phyloP scores from a whole-genome alignment of 2,329 filamentous ascomycete species.

The Alternaria conjuncta region DNA sequence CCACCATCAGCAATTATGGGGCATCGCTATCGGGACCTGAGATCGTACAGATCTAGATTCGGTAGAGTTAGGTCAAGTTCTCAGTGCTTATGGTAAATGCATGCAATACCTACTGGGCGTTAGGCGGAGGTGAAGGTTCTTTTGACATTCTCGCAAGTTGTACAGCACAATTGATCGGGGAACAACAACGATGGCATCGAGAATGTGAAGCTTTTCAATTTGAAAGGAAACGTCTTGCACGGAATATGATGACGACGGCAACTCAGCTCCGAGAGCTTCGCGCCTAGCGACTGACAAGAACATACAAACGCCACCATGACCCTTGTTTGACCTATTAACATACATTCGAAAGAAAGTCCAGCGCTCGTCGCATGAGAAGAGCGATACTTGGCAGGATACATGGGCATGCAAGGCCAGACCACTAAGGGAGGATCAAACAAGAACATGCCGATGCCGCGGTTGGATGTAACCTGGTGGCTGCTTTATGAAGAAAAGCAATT shows the following conservation, averaged over 20 bases:
- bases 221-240: background rate
- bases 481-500: background rate
- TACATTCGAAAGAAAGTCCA: background rate
- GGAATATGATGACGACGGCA: background rate
- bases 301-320: background rate
- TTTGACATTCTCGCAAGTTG: background rate
- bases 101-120: background rate
- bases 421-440: background rate
- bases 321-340: background rate
- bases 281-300: background rate
- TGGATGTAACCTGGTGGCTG: background rate
- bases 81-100: background rate
- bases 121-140: background rate
- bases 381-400: background rate
- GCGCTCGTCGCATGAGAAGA: background rate
- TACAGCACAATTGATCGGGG: background rate
- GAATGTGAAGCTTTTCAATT: background rate
- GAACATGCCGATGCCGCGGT: background rate
- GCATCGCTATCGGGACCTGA: background rate
- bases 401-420: background rate
- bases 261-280: background rate
- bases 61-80: background rate
- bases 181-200: background rate
- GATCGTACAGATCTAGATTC: background rate
- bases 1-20: conserved; percentile 4